Evolutionary conservation across 2,329 filamentous ascomycete genomes (phyloP).

Genomic region (Berkeleyomyces rouxiae): DNA sequence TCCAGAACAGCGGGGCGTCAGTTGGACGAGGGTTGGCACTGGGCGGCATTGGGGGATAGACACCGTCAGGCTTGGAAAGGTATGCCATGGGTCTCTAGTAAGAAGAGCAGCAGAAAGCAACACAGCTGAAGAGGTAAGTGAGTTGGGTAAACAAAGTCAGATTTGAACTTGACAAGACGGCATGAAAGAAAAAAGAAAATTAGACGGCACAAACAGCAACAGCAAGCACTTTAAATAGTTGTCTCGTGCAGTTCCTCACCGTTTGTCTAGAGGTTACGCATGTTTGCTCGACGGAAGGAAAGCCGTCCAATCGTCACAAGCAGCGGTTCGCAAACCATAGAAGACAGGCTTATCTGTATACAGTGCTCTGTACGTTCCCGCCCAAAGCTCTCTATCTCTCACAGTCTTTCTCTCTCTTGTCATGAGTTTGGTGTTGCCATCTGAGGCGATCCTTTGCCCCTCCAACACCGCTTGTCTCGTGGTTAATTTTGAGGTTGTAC

Average conservation of each 20-base stretch:
- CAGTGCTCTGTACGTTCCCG: no score
- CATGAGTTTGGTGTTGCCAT: no score
- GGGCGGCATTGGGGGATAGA: conserved; percentile 4
- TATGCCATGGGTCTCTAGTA: not conserved
- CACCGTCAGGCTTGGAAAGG: not conserved
- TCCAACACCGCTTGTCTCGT: no score
- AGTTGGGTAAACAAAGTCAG: no score
- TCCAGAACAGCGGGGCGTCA: not conserved
- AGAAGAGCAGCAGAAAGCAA: not conserved
- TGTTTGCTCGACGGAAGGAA: not conserved
- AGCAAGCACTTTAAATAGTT: not conserved
- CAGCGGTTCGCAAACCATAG: no score
- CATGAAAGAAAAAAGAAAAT: not conserved
- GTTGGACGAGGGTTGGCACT: not conserved
- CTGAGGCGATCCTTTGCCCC: no score
- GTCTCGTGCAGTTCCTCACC: no score
- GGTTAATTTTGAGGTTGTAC: no score
- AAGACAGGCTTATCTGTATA: no score
- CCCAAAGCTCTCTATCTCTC: no score
- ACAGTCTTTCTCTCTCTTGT: no score
- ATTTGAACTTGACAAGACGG: no score
- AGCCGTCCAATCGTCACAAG: not conserved
- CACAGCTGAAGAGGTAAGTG: not conserved
- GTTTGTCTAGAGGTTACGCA: not conserved
- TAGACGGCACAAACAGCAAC: not conserved